phyloP scores from a whole-genome alignment of 371 early-diverging fungal genomes.

The Rhizopus microsporus region DNA sequence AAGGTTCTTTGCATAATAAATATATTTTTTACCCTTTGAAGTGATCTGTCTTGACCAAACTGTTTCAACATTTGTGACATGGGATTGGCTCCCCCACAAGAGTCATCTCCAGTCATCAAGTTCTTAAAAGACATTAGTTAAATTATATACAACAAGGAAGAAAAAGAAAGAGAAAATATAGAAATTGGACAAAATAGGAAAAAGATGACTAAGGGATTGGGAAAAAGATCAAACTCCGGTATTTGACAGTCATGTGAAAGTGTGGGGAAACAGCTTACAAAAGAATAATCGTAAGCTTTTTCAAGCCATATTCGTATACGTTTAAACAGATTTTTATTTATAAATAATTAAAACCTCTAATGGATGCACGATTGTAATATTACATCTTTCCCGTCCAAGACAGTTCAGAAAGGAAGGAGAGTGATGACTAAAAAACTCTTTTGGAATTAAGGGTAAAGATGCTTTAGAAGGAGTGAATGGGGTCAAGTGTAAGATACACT shows the following conservation, averaged over 20 bases:
- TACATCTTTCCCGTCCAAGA: too few relatives aligned
- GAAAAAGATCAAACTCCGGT: not conserved
- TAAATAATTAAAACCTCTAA: too few relatives aligned
- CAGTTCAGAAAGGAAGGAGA: too few relatives aligned
- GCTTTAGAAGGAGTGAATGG: too few relatives aligned
- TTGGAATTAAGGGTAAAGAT: too few relatives aligned
- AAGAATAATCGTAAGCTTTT: too few relatives aligned
- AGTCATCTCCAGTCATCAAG: conserved; percentile 54
- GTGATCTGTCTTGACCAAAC: conserved; percentile 52
- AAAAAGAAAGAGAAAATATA: not conserved
- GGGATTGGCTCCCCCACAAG: conserved; percentile 59
- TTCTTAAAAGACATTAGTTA: conserved; percentile 23
- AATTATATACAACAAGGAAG: not conserved
- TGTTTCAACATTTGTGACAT: conserved; percentile 62
- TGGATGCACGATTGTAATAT: too few relatives aligned
- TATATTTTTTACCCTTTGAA: conserved; percentile 46
- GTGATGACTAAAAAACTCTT: too few relatives aligned
- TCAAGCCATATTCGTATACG: too few relatives aligned
- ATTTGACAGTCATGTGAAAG: conserved; percentile 3
- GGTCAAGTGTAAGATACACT: too few relatives aligned
- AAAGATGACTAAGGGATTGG: conserved; percentile 1
- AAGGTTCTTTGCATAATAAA: not conserved
- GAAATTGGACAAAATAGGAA: not conserved
- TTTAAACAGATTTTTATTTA: too few relatives aligned
- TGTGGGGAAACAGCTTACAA: too few relatives aligned